These are phyloP conservation scores for Acer campestre DNA, from an alignment of 345 rosid genomes.

Conservation along the genomic window DNA sequence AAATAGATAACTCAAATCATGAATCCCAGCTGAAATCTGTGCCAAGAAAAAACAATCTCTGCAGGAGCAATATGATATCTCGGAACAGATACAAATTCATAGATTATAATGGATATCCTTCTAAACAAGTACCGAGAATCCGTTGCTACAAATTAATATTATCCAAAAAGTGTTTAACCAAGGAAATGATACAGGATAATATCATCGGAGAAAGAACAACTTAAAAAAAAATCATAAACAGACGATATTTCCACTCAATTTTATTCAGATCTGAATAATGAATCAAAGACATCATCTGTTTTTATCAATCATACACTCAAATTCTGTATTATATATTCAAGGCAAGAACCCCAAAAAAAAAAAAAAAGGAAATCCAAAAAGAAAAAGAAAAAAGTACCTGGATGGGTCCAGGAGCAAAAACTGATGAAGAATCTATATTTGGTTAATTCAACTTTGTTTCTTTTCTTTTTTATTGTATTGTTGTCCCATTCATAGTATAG, in stretches of 20 bases:
- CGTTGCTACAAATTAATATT: background rate
- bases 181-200: background rate
- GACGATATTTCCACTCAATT: conserved; percentile 17
- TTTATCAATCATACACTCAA: conserved; percentile 22
- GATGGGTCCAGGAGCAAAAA: conserved; percentile 21
- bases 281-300: conserved; percentile 18
- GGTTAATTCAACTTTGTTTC: conserved; percentile 15
- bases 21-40: too few relatives aligned
- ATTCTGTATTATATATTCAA: background rate
- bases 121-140: background rate
- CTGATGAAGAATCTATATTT: conserved; percentile 8
- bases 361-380: background rate
- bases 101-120: background rate
- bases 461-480: background rate
- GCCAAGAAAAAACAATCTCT: too few relatives aligned
- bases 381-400: conserved; percentile 26
- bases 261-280: conserved; percentile 30
- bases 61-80: too few relatives aligned
- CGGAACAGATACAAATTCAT: too few relatives aligned
- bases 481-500: conserved; percentile 40
- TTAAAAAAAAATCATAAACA: background rate
- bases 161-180: background rate
- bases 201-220: background rate
- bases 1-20: too few relatives aligned
- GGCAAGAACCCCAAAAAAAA: conserved; percentile 10